phyloP scores from a whole-genome alignment of 2,329 filamentous ascomycete genomes.

The Cladosporium sp. region DNA sequence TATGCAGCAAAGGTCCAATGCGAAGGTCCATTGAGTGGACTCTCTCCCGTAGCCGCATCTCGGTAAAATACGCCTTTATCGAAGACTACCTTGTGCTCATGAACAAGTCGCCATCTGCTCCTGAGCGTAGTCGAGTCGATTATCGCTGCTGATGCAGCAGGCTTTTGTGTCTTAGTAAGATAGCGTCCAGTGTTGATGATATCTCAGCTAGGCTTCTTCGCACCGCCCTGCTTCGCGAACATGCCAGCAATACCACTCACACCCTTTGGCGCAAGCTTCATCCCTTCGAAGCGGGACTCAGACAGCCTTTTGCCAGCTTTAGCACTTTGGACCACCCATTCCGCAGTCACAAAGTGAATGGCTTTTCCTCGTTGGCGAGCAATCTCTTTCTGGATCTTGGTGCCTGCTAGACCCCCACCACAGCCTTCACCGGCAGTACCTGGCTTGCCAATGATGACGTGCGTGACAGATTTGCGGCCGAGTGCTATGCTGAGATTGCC shows the following conservation, averaged over 20 bases:
- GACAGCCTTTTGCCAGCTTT: conserved; percentile 68
- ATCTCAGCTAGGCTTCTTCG: conserved; percentile 5
- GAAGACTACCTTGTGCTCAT: too few relatives aligned
- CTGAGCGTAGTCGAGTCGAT: background rate
- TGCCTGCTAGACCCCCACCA: conserved; percentile 70
- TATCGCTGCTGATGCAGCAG: background rate
- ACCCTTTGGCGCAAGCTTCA: conserved; percentile 58
- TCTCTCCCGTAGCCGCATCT: too few relatives aligned
- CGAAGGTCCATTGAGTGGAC: too few relatives aligned
- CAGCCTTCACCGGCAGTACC: conserved; percentile 46
- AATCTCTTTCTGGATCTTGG: conserved; percentile 81
- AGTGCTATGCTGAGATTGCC: conserved; percentile 67
- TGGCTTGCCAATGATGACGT: conserved; percentile 72
- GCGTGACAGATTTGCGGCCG: conserved; percentile 70
- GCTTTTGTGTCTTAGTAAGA: background rate
- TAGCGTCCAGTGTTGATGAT: background rate
- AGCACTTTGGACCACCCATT: conserved; percentile 85
- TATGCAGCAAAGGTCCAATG: too few relatives aligned
- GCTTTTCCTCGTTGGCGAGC: conserved; percentile 60
- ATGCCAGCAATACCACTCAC: conserved; percentile 59
- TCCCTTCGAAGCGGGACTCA: conserved; percentile 65
- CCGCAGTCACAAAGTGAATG: conserved; percentile 73
- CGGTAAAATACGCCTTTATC: too few relatives aligned
- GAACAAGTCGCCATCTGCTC: too few relatives aligned
- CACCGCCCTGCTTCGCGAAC: conserved; percentile 8